These are phyloP conservation scores for Euphrasia confusa DNA, from an alignment of 257 asterid genomes.

Conservation along the genomic window DNA sequence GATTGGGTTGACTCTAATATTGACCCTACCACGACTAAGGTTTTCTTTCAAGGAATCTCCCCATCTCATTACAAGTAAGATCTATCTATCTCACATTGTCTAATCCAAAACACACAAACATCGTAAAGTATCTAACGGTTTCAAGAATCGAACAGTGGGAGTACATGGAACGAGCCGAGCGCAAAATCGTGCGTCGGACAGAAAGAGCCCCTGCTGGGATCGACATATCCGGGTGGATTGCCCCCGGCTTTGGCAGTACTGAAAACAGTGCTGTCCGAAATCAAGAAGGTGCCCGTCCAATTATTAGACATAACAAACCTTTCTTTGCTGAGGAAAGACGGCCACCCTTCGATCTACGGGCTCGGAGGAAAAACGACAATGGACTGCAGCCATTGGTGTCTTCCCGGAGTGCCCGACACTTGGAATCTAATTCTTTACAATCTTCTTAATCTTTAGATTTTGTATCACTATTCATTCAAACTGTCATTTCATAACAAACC, in stretches of 20 bases:
- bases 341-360: slow-evolving; percentile 85
- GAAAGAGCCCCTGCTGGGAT: slow-evolving; percentile 43
- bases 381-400: slow-evolving; percentile 96
- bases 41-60: slow-evolving; percentile 91
- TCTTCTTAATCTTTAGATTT: slow-evolving; percentile 37
- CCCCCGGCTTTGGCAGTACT: slow-evolving; percentile 57
- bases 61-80: slow-evolving; percentile 92
- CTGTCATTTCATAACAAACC: not conserved
- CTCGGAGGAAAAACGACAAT: slow-evolving; percentile 33
- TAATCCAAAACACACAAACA: too few species aligned
- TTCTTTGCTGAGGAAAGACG: slow-evolving; percentile 73
- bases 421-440: slow-evolving; percentile 74
- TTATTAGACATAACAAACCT: slow-evolving; percentile 67
- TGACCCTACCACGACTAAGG: slow-evolving; percentile 54
- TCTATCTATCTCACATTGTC: not conserved
- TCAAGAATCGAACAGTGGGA: slow-evolving; percentile 43
- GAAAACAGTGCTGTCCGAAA: slow-evolving; percentile 48
- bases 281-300: slow-evolving; percentile 41
- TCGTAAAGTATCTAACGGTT: not conserved
- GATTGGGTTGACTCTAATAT: slow-evolving; percentile 71
- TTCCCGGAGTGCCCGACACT: slow-evolving; percentile 86
- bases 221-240: slow-evolving; percentile 61
- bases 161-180: slow-evolving; percentile 58
- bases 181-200: slow-evolving; percentile 51
- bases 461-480: not conserved